Evolutionary conservation across 441 rosid genomes (phyloP), one percentile per base, ranked within the genome.

Genomic region (Gossypium schwendimanii): DNA sequence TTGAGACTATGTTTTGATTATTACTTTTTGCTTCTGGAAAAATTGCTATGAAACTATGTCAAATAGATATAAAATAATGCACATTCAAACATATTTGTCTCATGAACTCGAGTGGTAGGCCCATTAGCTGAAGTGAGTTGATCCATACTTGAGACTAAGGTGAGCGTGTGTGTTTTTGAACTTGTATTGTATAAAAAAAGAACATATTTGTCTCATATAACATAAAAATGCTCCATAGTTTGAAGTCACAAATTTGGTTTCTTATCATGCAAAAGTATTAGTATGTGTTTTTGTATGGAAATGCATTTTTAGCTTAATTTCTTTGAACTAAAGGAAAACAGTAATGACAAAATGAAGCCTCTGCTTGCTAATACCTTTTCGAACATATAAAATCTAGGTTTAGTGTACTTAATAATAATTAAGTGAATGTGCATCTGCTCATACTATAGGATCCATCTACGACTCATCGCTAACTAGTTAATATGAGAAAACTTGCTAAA

Each of bases 401-500:
- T 33, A 24, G 33, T 24, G 10, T 62, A 3, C 36, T 9, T 28
- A 28, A 6, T 59, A 24, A 14, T 31, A 60, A n/a, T 60, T 28
- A 36, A 36, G 10, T 36, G 41, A 36, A 36, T 1, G 61, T 21
- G 8, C 62, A 21, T 58, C 9, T 58, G 17, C 8, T 58, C 1
- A 4, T 11, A 58, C 15, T 4, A 58, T 58, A 24, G 31, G 23
- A 24, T 70, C 44, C 41, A 53, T 55, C 36, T 71, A 11, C 39
- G n/a, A 41, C 54, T 17, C 15, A 24, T 24, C 6, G 17, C 9
- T 23, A 49, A 6, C 4, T 41, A 45, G 1, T 60, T 75, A 6
- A 17, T 55, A 12, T 14, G 26, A 33, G 36, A 41, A 33, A 63
- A 57, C 73, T 54, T 17, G 69, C 67, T 75, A 26, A 77, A 71